phyloP scores from a whole-genome alignment of 2,329 filamentous ascomycete species.

The Beauveria varroae region DNA sequence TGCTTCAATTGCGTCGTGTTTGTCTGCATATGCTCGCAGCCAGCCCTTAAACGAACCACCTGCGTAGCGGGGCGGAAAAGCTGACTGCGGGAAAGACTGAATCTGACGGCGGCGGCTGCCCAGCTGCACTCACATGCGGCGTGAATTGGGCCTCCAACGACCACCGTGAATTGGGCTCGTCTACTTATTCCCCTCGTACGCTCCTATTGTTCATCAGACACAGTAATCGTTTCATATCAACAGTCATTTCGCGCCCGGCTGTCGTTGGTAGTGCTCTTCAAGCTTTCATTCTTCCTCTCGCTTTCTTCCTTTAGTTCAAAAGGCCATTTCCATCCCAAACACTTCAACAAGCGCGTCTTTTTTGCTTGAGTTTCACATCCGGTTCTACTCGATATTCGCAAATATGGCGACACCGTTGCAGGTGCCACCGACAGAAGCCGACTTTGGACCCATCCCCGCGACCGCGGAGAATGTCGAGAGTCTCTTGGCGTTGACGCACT shows the following conservation, averaged over 20 bases:
- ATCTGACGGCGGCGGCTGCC: neutral
- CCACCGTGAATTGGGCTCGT: neutral
- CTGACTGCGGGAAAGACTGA: neutral
- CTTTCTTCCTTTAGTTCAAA: neutral
- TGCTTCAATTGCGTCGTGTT: neutral
- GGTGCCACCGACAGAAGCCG: neutral
- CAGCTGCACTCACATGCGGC: neutral
- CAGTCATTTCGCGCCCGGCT: neutral
- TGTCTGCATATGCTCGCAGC: neutral
- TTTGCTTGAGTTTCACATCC: neutral
- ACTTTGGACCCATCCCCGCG: constrained; percentile 15
- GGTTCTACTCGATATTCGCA: neutral
- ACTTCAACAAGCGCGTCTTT: neutral
- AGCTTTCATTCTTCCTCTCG: neutral
- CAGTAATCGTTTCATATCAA: neutral
- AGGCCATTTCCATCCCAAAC: neutral
- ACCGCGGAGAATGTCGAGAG: constrained; percentile 16
- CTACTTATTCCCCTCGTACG: neutral
- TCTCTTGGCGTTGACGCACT: constrained; percentile 16
- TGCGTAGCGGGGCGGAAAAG: constrained; percentile 2
- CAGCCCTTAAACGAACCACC: too few relatives aligned
- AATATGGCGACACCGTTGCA: neutral
- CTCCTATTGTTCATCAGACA: neutral
- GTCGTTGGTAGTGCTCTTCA: neutral
- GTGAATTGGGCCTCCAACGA: neutral